phyloP scores from a whole-genome alignment of 2,329 filamentous ascomycete genomes.

The Pyrenophora teres region DNA sequence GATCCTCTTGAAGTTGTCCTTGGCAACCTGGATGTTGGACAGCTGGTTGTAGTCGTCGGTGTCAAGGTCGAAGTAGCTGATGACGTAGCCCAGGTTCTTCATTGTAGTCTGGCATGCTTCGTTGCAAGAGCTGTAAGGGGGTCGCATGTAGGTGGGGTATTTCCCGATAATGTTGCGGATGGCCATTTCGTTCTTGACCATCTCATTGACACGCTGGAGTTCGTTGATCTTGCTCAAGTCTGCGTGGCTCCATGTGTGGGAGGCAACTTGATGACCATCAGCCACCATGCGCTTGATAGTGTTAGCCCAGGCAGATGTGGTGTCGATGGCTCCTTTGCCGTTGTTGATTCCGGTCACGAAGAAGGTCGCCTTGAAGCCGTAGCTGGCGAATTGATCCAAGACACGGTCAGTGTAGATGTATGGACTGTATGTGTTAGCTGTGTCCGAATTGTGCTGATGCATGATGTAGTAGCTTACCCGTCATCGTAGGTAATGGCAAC shows the following conservation, averaged over 20 bases:
- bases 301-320: slow-evolving; percentile 51
- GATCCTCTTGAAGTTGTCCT: slow-evolving; percentile 47
- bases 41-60: slow-evolving; percentile 52
- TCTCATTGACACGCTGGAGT: slow-evolving; percentile 53
- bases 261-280: slow-evolving; percentile 65
- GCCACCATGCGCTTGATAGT: slow-evolving; percentile 60
- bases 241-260: slow-evolving; percentile 62
- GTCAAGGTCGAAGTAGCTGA: slow-evolving; percentile 66
- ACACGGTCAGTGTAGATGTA: slow-evolving; percentile 65
- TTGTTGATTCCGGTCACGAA: slow-evolving; percentile 65
- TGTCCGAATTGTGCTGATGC: no score
- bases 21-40: slow-evolving; percentile 42
- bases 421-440: slow-evolving; percentile 43
- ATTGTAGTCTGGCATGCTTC: slow-evolving; percentile 47
- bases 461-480: slow-evolving; percentile 45
- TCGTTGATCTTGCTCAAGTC: slow-evolving; percentile 53
- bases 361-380: slow-evolving; percentile 69
- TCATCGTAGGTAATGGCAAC: slow-evolving; percentile 72
- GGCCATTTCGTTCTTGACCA: slow-evolving; percentile 61
- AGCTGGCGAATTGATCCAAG: slow-evolving; percentile 61
- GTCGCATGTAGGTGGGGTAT: slow-evolving; percentile 61
- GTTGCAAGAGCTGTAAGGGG: slow-evolving; percentile 55
- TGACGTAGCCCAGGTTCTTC: slow-evolving; percentile 59
- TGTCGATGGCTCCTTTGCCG: slow-evolving; percentile 62
- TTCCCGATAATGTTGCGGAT: slow-evolving; percentile 60